Evolutionary conservation across 768 basidiomycete species (phyloP).

Genomic region (Strobilomyces confusus): DNA sequence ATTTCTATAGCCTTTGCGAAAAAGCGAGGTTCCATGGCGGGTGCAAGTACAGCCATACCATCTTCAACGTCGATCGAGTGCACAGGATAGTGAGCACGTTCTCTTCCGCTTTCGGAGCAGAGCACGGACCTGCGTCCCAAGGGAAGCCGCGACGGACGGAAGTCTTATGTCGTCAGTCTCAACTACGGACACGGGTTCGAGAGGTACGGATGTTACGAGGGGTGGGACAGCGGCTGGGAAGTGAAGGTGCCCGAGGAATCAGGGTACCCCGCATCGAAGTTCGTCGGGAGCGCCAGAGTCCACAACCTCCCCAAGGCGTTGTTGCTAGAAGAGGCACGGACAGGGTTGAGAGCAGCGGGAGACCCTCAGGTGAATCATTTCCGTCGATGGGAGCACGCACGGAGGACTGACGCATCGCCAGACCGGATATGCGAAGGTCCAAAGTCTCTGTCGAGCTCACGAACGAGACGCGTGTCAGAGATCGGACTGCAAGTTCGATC

Average conservation of each 20-base stretch:
- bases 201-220: conserved; percentile 12
- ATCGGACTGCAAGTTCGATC: conserved; percentile 16
- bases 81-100: conserved; percentile 6
- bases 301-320: conserved; percentile 10
- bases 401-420: not conserved
- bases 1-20: conserved; percentile 10
- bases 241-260: not conserved
- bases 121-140: not conserved
- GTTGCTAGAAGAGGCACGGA: conserved; percentile 3
- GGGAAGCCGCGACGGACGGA: conserved; percentile 5
- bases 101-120: no score
- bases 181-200: conserved; percentile 15
- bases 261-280: not conserved
- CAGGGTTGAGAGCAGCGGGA: conserved; percentile 4
- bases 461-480: conserved; percentile 4
- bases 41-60: conserved; percentile 21
- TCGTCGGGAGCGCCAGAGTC: not conserved
- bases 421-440: conserved; percentile 10
- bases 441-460: conserved; percentile 16
- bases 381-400: not conserved
- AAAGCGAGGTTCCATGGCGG: not conserved
- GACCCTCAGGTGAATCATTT: conserved; percentile 7
- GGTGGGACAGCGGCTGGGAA: conserved; percentile 9
- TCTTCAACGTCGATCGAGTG: conserved; percentile 17
- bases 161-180: conserved; percentile 6